Conservation (phyloP, 2,329 filamentous ascomycete genomes). For the Sporothrix euskadiensis region DNA sequence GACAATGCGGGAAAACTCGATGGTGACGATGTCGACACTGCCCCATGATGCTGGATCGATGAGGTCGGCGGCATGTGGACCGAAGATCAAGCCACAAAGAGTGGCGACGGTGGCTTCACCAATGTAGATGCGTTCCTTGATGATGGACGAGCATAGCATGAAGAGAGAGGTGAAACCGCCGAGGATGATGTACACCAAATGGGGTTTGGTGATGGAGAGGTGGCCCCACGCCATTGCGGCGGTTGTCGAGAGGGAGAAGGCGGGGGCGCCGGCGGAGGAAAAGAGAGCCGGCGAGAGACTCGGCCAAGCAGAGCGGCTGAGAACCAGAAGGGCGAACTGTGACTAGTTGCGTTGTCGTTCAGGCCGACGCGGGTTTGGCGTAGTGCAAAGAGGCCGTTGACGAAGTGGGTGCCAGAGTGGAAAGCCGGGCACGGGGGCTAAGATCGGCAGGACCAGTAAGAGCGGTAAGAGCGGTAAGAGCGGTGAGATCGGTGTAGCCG, state of each 20-base stretch:
- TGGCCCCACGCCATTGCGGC: constrained; percentile 73
- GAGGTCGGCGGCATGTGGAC: constrained; percentile 77
- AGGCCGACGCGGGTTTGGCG: not conserved
- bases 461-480: too few species aligned
- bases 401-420: not conserved
- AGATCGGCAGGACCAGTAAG: too few species aligned
- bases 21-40: constrained; percentile 79
- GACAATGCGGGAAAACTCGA: constrained; percentile 87
- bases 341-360: not conserved
- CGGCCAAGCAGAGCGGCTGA: not conserved
- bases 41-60: constrained; percentile 78
- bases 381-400: not conserved
- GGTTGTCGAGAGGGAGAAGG: not conserved
- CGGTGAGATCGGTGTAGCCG: not conserved
- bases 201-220: constrained; percentile 84
- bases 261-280: not conserved
- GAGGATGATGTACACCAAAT: constrained; percentile 97
- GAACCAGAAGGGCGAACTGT: not conserved
- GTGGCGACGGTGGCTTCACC: constrained; percentile 96
- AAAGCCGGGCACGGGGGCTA: not conserved
- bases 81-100: constrained; percentile 83
- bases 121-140: constrained; percentile 98
- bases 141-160: constrained; percentile 96
- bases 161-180: constrained; percentile 97
- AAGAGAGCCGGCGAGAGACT: not conserved